A percentile compares a stretch with the other conserved stretches of the same genome.
Conservation (phyloP, 805 yeast species). For the Geotrichum ghanense region DNA sequence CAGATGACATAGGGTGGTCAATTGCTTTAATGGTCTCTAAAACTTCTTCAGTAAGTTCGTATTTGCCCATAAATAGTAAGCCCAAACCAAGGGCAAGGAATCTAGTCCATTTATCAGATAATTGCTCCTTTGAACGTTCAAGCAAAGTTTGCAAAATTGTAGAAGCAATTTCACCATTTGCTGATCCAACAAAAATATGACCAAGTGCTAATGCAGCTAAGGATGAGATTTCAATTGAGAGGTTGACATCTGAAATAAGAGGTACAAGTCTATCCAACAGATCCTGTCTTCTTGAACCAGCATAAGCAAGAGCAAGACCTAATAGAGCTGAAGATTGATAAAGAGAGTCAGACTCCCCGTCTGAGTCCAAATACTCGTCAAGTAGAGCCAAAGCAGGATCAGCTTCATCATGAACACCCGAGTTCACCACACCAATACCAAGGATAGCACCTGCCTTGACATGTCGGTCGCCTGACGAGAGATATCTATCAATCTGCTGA, state of each 20-base stretch:
- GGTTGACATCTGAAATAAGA: conserved; percentile 63
- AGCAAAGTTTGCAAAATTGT: conserved; percentile 80
- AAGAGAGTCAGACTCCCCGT: conserved; percentile 45
- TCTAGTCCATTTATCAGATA: conserved; percentile 76
- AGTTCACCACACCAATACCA: conserved; percentile 86
- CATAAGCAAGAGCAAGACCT: conserved; percentile 89
- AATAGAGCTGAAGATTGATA: conserved; percentile 66
- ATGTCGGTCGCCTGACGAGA: conserved; percentile 76
- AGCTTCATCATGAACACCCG: conserved; percentile 91
- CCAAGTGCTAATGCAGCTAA: conserved; percentile 88
- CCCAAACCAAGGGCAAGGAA: conserved; percentile 91
- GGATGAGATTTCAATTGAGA: conserved; percentile 67
- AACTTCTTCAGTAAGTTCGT: conserved; percentile 83
- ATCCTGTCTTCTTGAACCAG: conserved; percentile 86
- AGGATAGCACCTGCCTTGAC: conserved; percentile 93
- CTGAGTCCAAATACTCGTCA: conserved; percentile 62
- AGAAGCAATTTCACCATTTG: conserved; percentile 90
- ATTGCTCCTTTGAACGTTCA: conserved; percentile 70
- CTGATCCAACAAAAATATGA: conserved; percentile 89
- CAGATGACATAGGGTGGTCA: conserved; percentile 86
- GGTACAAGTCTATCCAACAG: conserved; percentile 70
- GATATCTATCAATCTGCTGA: conserved; percentile 77
- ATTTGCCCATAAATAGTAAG: conserved; percentile 81
- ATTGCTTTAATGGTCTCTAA: conserved; percentile 89
- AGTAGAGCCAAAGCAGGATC: conserved; percentile 83